Percentiles rank a stretch among this genome's conserved stretches.
These are phyloP conservation scores for Sclerotinia minor DNA, from an alignment of 2,329 filamentous ascomycete genomes.

Conservation along the genomic window DNA sequence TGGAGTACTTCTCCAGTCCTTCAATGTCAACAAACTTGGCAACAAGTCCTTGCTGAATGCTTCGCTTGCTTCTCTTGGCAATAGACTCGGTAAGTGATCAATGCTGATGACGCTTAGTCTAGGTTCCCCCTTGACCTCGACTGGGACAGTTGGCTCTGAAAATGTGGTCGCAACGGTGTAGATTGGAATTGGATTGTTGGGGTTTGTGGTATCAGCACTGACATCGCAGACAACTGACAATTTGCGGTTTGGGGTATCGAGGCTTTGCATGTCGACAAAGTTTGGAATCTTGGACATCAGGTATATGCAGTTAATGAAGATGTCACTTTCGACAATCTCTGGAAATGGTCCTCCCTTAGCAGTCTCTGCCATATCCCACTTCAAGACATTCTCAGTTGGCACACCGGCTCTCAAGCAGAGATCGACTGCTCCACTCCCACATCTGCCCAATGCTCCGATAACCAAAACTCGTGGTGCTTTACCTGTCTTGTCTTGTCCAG, in stretches of 20 bases:
- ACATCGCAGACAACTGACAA: constrained; percentile 82
- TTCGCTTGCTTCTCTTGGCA: constrained; percentile 85
- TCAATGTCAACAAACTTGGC: constrained; percentile 74
- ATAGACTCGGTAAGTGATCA: constrained; percentile 78
- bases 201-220: constrained; percentile 71
- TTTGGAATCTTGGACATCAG: constrained; percentile 75
- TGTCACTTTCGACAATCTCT: constrained; percentile 73
- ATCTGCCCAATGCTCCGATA: constrained; percentile 81
- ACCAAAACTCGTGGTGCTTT: constrained; percentile 73
- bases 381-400: constrained; percentile 63
- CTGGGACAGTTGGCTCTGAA: constrained; percentile 78
- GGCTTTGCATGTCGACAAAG: constrained; percentile 72
- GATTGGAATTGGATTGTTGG: constrained; percentile 69
- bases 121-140: constrained; percentile 57
- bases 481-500: constrained; percentile 66
- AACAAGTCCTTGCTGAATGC: constrained; percentile 78
- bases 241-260: constrained; percentile 67
- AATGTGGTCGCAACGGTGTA: constrained; percentile 87
- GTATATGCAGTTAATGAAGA: constrained; percentile 90
- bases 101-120: constrained; percentile 80
- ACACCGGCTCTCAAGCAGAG: constrained; percentile 74
- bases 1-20: constrained; percentile 67
- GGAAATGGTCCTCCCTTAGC: constrained; percentile 66
- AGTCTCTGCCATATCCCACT: constrained; percentile 79
- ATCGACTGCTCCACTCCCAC: constrained; percentile 81